These are phyloP conservation scores for Colletotrichum sp. DNA, from an alignment of 2,329 filamentous ascomycete genomes.

Conservation along the genomic window DNA sequence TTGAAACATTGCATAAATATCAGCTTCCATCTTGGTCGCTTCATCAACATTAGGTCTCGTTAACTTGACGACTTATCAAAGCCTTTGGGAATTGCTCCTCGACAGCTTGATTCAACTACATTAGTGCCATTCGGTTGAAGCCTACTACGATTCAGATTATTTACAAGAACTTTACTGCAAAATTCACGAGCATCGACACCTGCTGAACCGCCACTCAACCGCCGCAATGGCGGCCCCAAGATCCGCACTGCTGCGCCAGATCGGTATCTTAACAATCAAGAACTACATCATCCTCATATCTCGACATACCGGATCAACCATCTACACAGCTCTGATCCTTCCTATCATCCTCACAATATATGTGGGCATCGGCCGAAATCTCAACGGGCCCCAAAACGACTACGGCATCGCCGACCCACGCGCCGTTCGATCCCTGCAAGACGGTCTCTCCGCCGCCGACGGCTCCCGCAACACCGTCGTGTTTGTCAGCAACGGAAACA, in stretches of 20 bases:
- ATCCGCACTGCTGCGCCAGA: slow-evolving; percentile 45
- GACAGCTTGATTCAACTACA: fast-evolving
- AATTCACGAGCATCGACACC: background rate
- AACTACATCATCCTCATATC: slow-evolving; percentile 62
- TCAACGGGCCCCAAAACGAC: slow-evolving; percentile 78
- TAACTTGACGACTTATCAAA: background rate
- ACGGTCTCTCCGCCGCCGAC: background rate
- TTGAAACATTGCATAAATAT: background rate
- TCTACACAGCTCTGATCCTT: slow-evolving; percentile 62
- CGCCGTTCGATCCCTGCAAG: slow-evolving; percentile 64
- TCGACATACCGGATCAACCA: slow-evolving; percentile 56
- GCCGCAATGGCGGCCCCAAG: background rate
- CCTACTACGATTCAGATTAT: background rate
- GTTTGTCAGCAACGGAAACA: slow-evolving; percentile 77
- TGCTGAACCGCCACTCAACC: background rate
- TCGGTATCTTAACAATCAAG: slow-evolving; percentile 65
- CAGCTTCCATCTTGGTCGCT: background rate
- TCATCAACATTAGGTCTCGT: background rate
- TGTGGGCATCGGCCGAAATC: slow-evolving; percentile 75
- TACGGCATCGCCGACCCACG: slow-evolving; percentile 73
- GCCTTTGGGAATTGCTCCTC: background rate
- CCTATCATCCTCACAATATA: slow-evolving; percentile 64
- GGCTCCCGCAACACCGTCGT: slow-evolving; percentile 66
- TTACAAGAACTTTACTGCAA: background rate
- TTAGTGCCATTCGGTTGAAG: background rate